These are phyloP conservation scores for Mycena sp. DNA, from an alignment of 1,284 basidiomycete species.

Conservation along the genomic window DNA sequence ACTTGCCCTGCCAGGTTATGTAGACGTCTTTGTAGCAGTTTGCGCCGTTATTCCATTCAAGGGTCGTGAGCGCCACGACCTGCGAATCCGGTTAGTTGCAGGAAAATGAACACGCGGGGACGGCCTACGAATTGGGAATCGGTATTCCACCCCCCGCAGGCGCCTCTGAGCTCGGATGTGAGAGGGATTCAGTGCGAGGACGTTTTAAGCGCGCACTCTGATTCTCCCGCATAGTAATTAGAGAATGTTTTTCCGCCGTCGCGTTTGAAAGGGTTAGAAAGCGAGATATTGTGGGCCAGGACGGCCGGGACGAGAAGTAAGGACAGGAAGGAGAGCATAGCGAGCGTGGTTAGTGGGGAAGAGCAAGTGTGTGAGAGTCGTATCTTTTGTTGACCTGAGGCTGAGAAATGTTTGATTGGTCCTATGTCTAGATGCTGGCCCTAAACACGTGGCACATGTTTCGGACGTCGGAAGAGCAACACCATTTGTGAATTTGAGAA, in stretches of 20 bases:
- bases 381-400: too few species aligned
- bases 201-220: not conserved
- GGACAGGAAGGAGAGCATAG: conserved; percentile 15
- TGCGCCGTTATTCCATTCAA: conserved; percentile 7
- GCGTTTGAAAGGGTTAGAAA: not conserved
- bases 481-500: too few species aligned
- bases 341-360: conserved; percentile 14
- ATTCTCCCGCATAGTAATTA: conserved; percentile 11
- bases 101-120: too few species aligned
- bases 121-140: conserved; percentile 12
- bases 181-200: not conserved
- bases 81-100: not conserved
- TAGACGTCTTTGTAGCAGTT: conserved; percentile 21
- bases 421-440: too few species aligned
- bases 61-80: conserved; percentile 18
- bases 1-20: conserved; percentile 14
- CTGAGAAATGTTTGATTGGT: too few species aligned
- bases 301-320: conserved; percentile 1
- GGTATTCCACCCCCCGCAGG: not conserved
- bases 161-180: not conserved
- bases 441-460: too few species aligned
- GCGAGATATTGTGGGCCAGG: not conserved
- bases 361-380: too few species aligned
- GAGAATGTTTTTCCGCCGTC: not conserved
- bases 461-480: too few species aligned